Conservation (phyloP, 2,329 filamentous ascomycete species). For the Aspergillus sp. region DNA sequence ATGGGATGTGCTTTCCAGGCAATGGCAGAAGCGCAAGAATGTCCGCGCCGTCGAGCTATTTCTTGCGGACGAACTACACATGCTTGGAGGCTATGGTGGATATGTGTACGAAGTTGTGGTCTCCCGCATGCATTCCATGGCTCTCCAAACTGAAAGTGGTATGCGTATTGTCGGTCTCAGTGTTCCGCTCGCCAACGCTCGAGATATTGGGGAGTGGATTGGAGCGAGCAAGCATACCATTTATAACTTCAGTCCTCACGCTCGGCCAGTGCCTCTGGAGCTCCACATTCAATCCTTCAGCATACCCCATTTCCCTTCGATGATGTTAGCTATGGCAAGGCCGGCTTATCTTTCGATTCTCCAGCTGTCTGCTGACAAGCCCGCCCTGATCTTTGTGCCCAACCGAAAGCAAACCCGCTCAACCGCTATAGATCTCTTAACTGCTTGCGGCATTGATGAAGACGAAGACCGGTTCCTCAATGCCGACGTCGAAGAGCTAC, state of each 20-base stretch:
- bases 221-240: constrained; percentile 97
- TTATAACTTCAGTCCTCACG: constrained; percentile 95
- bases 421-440: constrained; percentile 82
- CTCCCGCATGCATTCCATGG: constrained; percentile 97
- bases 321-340: constrained; percentile 98
- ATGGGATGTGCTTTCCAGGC: constrained; percentile 93
- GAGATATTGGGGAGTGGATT: constrained; percentile 96
- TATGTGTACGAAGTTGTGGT: constrained; percentile 95
- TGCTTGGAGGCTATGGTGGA: constrained; percentile 81
- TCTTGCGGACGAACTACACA: constrained; percentile 92
- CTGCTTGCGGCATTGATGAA: constrained; percentile 83
- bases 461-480: constrained; percentile 94
- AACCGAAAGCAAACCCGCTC: constrained; percentile 88
- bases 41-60: constrained; percentile 87
- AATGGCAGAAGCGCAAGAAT: constrained; percentile 96
- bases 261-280: constrained; percentile 84
- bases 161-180: constrained; percentile 87
- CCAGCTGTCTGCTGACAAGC: constrained; percentile 84
- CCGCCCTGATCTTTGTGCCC: constrained; percentile 87
- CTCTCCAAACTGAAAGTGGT: constrained; percentile 78
- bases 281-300: constrained; percentile 94
- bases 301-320: constrained; percentile 93
- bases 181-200: constrained; percentile 87
- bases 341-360: constrained; percentile 87
- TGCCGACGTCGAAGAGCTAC: constrained; percentile 76